Evolutionary conservation across 2,329 filamentous ascomycete species (phyloP).

Genomic region (Beauveria rudraprayagi): DNA sequence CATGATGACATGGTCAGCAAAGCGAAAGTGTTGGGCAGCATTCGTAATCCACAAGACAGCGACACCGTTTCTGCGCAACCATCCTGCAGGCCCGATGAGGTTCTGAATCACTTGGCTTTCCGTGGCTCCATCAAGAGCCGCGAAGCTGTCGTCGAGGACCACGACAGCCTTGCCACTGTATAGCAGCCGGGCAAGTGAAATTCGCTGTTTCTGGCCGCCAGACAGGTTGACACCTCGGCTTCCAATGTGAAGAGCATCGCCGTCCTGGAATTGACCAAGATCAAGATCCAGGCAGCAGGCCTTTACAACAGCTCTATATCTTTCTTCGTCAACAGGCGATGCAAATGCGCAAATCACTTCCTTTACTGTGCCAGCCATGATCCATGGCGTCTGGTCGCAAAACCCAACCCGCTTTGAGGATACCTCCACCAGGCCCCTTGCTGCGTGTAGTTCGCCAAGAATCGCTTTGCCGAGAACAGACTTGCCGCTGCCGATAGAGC

Average conservation of each 20-base stretch:
- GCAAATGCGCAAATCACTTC: conserved; percentile 5
- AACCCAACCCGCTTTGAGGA: background rate
- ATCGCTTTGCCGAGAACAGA: conserved; percentile 4
- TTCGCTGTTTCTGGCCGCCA: conserved; percentile 10
- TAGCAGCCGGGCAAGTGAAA: conserved; percentile 13
- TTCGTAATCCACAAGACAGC: conserved; percentile 28
- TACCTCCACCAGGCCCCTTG: background rate
- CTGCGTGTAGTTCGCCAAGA: background rate
- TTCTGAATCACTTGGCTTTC: conserved; percentile 14
- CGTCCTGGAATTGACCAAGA: background rate
- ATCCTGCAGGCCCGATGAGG: conserved; percentile 17
- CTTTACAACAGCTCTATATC: background rate
- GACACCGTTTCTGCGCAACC: conserved; percentile 19
- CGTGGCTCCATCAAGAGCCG: conserved; percentile 15
- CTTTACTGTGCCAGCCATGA: conserved; percentile 4
- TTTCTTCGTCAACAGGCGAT: background rate
- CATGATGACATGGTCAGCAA: conserved; percentile 34
- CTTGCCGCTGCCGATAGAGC: conserved; percentile 8
- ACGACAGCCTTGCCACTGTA: conserved; percentile 11
- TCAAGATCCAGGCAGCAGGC: conserved; percentile 8
- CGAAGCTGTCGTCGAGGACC: conserved; percentile 16
- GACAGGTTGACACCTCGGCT: conserved; percentile 9
- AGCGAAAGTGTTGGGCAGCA: conserved; percentile 27
- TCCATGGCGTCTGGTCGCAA: conserved; percentile 8
- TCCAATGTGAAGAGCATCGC: background rate